These are phyloP conservation scores for Mycogone perniciosa DNA, from an alignment of 2,329 filamentous ascomycete species.

Conservation along the genomic window DNA sequence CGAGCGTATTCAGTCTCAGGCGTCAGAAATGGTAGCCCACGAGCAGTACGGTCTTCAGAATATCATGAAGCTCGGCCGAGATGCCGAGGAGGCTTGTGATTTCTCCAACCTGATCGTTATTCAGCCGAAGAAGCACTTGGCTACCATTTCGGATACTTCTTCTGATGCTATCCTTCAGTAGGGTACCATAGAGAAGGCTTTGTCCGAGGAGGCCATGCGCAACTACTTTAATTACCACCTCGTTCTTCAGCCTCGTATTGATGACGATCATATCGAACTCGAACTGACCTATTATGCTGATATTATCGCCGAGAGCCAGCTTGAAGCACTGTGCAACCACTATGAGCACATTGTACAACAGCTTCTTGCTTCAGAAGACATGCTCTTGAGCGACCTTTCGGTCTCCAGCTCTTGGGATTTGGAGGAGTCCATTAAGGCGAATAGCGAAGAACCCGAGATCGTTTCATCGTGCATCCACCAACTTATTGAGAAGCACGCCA, in stretches of 20 bases:
- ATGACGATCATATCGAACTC: conserved; percentile 9
- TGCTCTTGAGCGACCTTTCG: conserved; percentile 1
- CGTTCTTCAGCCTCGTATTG: conserved; percentile 12
- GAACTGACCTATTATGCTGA: conserved; percentile 11
- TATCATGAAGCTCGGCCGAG: conserved; percentile 3
- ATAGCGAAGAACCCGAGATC: conserved; percentile 4
- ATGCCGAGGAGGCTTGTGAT: conserved; percentile 7
- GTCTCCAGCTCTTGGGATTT: conserved; percentile 7
- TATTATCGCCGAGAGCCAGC: conserved; percentile 5
- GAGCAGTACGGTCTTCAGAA: conserved; percentile 11
- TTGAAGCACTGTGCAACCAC: conserved; percentile 12
- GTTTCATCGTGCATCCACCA: conserved; percentile 12
- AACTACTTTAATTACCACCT: conserved; percentile 17
- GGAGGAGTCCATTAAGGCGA: conserved; percentile 1
- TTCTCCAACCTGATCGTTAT: conserved; percentile 10
- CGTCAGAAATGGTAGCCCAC: conserved; percentile 7
- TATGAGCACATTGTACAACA: conserved; percentile 13
- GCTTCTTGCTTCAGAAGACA: conserved; percentile 8
- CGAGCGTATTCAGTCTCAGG: conserved; percentile 3
- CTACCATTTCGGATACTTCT: conserved; percentile 1
- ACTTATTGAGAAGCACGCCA: conserved; percentile 8
- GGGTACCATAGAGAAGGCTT: conserved; percentile 2
- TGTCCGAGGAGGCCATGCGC: conserved; percentile 10
- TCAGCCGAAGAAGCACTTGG: conserved; percentile 6
- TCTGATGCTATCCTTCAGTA: conserved; percentile 9